A percentile compares a stretch with the other conserved stretches of the same genome.
Evolutionary conservation across 192 early-diverging fungal genomes (phyloP).

Genomic region (Backusella macrospora): DNA sequence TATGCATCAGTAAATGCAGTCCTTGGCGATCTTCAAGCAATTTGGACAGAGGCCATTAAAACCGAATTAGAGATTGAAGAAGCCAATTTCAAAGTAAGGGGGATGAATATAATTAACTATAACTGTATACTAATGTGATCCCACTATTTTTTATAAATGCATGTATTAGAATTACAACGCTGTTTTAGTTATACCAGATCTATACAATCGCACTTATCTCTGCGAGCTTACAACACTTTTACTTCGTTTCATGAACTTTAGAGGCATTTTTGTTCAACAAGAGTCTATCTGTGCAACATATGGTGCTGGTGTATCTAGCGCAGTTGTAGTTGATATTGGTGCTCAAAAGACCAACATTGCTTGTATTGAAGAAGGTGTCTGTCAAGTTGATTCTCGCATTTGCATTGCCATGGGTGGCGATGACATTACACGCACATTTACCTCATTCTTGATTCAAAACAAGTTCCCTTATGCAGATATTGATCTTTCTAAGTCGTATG

Average conservation of each 20-base stretch:
- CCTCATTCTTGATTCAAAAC: constrained; percentile 63
- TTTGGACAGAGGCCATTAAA: constrained; percentile 76
- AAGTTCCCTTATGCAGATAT: constrained; percentile 77
- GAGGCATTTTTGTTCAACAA: constrained; percentile 75
- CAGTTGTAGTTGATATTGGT: constrained; percentile 91
- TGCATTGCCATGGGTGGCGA: constrained; percentile 74
- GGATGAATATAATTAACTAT: background rate
- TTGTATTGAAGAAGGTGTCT: constrained; percentile 87
- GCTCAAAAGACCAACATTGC: constrained; percentile 85
- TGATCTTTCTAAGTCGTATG: constrained; percentile 61
- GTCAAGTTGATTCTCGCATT: constrained; percentile 65
- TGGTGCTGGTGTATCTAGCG: constrained; percentile 84
- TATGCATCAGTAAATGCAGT: constrained; percentile 68
- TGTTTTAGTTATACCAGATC: constrained; percentile 81
- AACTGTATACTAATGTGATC: background rate
- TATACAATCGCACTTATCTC: constrained; percentile 67
- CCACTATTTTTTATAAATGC: background rate
- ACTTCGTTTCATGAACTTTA: constrained; percentile 76
- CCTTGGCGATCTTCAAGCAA: constrained; percentile 75
- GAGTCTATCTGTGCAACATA: constrained; percentile 82
- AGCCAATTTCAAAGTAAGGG: constrained; percentile 55
- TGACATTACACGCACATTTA: constrained; percentile 80
- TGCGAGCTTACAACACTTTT: constrained; percentile 66
- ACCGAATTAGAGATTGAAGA: constrained; percentile 69
- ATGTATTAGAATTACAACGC: constrained; percentile 56